Base-by-base conservation (phyloP, 768 basidiomycete species). In the Auriscalpium orientale region DNA sequence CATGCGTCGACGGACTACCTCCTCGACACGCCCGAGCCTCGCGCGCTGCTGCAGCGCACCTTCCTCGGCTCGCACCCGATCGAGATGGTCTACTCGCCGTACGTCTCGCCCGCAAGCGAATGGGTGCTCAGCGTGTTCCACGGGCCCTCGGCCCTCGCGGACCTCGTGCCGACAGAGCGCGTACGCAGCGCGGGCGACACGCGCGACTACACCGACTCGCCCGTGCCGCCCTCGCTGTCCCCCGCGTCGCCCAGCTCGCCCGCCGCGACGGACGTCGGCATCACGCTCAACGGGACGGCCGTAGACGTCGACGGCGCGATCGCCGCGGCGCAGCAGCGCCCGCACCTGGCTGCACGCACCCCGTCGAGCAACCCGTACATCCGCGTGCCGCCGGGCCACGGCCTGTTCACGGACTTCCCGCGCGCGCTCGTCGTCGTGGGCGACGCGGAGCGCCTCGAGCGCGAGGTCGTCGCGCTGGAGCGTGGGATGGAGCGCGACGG, bases 21-120 rank as follows among this genome's bases (percentile, higher is more conserved):
- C 18, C 73, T 77, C 16, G 79, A 81, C 61, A 80, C 75, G 1
- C 77, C 77, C 6, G 79, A 79, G 59, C 78, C 79, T 2, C 76
- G 78, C 38, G 78, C 77, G 0, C 71, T 80, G 20, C 70, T 80
- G 10, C 77, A 78, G 46, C 74, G 77, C 37, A 78, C 78, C n/a
- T 80, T 80, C 69, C 73, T 81, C 4, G 79, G 79, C n/a, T 63
- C 66, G 50, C 64, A 69, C 55, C 65, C 67, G 9, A 53, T 69
- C 53, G 70, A 71, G 35, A 68, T 65, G 52, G 66, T 69, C 46
- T 69, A 72, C 56, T 67, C 65, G 16, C 70, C 70, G 4, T 71
- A 71, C 62, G 65, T 71, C 44, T 65, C 64, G 43, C 70, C 70
- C 40, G 68, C 70, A 22, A 67, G 66, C n/a, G 58, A 60, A 40